Base-by-base conservation (phyloP, 306 rosid genomes). In the Sphenostylis stenocarpa region DNA sequence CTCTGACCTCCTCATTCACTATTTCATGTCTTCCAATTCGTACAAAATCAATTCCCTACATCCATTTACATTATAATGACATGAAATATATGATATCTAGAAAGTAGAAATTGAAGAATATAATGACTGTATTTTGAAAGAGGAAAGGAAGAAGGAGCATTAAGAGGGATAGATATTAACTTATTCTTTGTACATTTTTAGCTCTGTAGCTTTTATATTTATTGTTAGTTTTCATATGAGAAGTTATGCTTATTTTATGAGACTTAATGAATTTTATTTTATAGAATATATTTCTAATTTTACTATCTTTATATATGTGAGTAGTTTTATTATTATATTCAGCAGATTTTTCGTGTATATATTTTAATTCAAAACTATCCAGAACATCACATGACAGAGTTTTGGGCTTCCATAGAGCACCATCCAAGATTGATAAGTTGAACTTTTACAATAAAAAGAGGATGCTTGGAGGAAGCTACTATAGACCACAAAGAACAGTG, bases 11-110 rank as follows among this genome's bases (percentile, higher is more conserved):
- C 82, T 90, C 96, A 72, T 89, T 93, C 80, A 92, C 96, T 36
- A 81, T 92, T 79, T 85, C 94, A 56, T 77, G 84, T 80, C 97
- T 92, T 82, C 98, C 98, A 71, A 94, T 84, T 36, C 98, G 93
- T 53, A 94, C 48, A 88, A 92, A 94, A 84, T 94, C 95, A 73
- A 94, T 85, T 47, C 86, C 89, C 97, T 94, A 80, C 76, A 80
- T 76, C 73, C 43, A 57, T 77, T 77, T 41, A 80, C 29, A 75
- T 79, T 84, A 73, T 79, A 80, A 65, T 63, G 38, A 43, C 68
- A 69, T 31, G 48, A 31, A 34, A 36, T 28, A 19, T 28, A 31
- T 61, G 67, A 73, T 73, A 15, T 31, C 34, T 48, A 72, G 26
- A 43, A 48, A 34, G 20, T 69, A 78, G 11, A 34, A 31, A 43